Evolutionary conservation across 768 basidiomycete species (phyloP).

Genomic region (Tylopilus vinaceipallidus): DNA sequence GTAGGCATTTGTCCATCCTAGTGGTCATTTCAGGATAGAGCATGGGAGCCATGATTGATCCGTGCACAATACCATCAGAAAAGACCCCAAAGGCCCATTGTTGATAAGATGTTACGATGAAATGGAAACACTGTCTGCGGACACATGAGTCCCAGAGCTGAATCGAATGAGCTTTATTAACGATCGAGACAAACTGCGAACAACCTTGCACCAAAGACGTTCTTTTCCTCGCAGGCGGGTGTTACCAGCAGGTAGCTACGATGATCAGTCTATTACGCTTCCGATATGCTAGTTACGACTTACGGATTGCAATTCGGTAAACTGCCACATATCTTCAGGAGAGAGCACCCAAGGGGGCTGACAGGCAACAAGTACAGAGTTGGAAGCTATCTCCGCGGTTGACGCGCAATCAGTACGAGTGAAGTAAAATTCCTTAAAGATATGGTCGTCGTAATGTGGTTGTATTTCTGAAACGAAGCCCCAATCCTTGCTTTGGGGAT

Average conservation of each 20-base stretch:
- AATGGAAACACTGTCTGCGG: conserved; percentile 47
- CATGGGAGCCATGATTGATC: background rate
- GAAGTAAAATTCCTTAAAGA: conserved; percentile 50
- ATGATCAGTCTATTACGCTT: background rate
- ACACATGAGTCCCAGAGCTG: conserved; percentile 55
- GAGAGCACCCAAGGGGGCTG: conserved; percentile 62
- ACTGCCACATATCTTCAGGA: conserved; percentile 51
- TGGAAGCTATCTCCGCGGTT: conserved; percentile 27
- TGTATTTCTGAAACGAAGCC: conserved; percentile 37
- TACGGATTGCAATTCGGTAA: conserved; percentile 39
- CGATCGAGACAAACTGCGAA: background rate
- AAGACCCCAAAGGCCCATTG: conserved; percentile 64
- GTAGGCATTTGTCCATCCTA: conserved; percentile 56
- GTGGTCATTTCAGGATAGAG: background rate
- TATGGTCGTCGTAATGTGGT: conserved; percentile 36
- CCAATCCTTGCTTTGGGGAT: conserved; percentile 43
- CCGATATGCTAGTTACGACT: conserved; percentile 4
- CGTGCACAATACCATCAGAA: conserved; percentile 42
- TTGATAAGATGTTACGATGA: conserved; percentile 57
- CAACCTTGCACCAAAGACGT: conserved; percentile 62
- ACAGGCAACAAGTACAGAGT: conserved; percentile 50
- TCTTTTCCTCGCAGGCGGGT: conserved; percentile 49
- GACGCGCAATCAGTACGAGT: conserved; percentile 21
- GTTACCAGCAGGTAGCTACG: conserved; percentile 27
- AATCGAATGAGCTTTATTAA: conserved; percentile 9